Conservation (phyloP, 495 filamentous ascomycete species). For the Penicillium simplicissimum region DNA sequence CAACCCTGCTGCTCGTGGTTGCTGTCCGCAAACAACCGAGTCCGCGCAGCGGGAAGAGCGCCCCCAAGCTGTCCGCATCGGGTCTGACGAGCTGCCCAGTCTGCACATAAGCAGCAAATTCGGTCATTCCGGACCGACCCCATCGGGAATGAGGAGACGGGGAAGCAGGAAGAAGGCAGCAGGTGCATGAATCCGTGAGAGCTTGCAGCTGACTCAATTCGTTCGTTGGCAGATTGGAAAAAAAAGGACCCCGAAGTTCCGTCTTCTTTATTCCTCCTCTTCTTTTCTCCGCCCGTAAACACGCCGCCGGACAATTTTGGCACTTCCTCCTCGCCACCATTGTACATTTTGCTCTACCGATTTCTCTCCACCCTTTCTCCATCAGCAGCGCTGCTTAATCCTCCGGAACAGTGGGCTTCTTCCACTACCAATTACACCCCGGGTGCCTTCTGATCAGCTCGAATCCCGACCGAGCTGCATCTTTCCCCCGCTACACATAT, state of each 20-base stretch:
- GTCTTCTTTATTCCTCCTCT: constrained; percentile 13
- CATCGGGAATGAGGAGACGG: not conserved
- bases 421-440: constrained; percentile 13
- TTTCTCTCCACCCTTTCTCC: constrained; percentile 16
- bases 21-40: not conserved
- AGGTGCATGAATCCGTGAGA: constrained; percentile 2
- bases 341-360: constrained; percentile 12
- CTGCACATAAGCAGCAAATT: constrained; percentile 2
- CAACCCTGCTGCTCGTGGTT: constrained; percentile 3
- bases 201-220: constrained; percentile 9
- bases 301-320: constrained; percentile 11
- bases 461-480: not conserved
- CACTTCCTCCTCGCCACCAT: constrained; percentile 13
- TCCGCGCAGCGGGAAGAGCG: not conserved
- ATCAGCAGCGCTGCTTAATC: constrained; percentile 26
- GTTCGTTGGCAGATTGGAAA: not conserved
- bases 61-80: constrained; percentile 11
- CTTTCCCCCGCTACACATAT: not conserved
- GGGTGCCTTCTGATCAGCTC: not conserved
- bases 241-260: not conserved
- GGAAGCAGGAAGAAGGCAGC: not conserved
- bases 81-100: not conserved
- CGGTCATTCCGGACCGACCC: not conserved
- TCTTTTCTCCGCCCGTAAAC: constrained; percentile 5
- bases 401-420: not conserved